Evolutionary conservation across 2,329 filamentous ascomycete genomes (phyloP).

Genomic region (Helotiales sp.): DNA sequence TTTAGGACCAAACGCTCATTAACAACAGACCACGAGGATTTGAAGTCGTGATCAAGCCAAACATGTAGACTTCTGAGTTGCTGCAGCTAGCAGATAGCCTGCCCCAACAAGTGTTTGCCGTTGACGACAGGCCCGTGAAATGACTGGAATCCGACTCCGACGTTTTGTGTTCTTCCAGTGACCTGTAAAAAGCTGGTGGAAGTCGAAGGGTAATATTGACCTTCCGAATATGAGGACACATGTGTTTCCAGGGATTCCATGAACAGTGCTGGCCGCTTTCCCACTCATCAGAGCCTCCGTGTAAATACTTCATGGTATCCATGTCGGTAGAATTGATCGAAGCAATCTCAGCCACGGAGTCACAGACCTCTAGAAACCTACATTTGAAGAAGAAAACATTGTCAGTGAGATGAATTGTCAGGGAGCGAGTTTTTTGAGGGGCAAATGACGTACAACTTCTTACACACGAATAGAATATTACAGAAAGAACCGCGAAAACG

Average conservation of each 20-base stretch:
- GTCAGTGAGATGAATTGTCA: background rate
- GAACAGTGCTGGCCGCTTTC: background rate
- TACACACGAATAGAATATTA: background rate
- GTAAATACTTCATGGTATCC: background rate
- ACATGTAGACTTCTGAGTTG: background rate
- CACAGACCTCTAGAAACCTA: background rate
- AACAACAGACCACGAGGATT: constrained; percentile 2
- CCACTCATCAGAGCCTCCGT: background rate
- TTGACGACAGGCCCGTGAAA: background rate
- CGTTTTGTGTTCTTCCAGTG: background rate
- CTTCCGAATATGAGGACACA: background rate
- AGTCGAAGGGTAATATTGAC: constrained; percentile 11
- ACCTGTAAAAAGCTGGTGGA: background rate
- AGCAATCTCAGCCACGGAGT: background rate
- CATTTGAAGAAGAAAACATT: background rate
- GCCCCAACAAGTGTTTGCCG: background rate
- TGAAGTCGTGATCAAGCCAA: constrained; percentile 4
- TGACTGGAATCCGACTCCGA: background rate
- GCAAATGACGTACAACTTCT: background rate
- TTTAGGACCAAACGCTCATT: background rate
- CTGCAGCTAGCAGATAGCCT: background rate
- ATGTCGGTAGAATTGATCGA: background rate
- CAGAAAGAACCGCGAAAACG: background rate
- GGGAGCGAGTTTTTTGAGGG: too few relatives aligned
- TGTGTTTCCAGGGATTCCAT: background rate